Conservation (phyloP, 495 filamentous ascomycete genomes). For the Penicillium egyptiacum region DNA sequence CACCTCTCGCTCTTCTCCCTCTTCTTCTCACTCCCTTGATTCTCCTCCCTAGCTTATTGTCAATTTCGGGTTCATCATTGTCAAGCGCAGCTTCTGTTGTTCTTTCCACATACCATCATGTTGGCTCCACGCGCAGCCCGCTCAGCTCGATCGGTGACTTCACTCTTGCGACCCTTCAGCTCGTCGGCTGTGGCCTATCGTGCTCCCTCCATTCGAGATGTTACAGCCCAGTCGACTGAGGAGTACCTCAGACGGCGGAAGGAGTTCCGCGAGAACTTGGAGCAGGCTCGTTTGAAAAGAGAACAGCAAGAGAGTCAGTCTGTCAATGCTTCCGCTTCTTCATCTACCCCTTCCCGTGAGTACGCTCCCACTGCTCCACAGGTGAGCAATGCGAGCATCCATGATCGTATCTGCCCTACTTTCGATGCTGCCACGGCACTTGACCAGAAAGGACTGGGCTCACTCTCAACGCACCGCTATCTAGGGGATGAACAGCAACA, state of each 20-base stretch:
- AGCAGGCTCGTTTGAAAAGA: conserved; percentile 68
- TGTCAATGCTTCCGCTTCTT: conserved; percentile 45
- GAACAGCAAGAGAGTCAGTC: conserved; percentile 84
- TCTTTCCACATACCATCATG: conserved; percentile 36
- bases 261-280: conserved; percentile 80
- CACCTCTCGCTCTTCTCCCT: conserved; percentile 15
- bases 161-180: conserved; percentile 60
- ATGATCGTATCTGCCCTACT: conserved; percentile 29
- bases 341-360: conserved; percentile 45
- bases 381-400: conserved; percentile 55
- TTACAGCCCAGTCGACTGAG: conserved; percentile 66
- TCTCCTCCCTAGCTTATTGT: conserved; percentile 16
- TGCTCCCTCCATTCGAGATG: conserved; percentile 80
- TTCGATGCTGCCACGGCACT: conserved; percentile 43
- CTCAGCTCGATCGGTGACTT: conserved; percentile 46
- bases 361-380: conserved; percentile 56
- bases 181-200: conserved; percentile 55
- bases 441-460: conserved; percentile 57
- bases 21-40: conserved; percentile 16
- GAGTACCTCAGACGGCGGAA: conserved; percentile 79
- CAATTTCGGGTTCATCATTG: conserved; percentile 23
- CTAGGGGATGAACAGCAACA: conserved; percentile 48
- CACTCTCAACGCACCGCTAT: conserved; percentile 60
- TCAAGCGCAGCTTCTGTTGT: conserved; percentile 2
- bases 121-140: conserved; percentile 50